These are phyloP conservation scores for Microcera coccophila DNA, from an alignment of 2,329 filamentous ascomycete genomes.

Conservation along the genomic window DNA sequence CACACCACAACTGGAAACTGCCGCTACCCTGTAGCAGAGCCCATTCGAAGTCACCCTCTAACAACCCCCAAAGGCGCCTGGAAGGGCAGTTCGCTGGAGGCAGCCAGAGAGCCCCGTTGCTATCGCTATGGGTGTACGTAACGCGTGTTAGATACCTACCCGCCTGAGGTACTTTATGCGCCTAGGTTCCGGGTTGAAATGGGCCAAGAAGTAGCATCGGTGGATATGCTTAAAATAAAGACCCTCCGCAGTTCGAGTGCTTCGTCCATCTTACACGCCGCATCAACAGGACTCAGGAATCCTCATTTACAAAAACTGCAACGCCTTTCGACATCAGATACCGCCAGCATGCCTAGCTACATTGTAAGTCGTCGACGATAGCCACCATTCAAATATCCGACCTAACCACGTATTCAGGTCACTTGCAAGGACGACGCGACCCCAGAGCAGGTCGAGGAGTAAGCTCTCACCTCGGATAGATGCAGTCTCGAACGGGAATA, in stretches of 20 bases:
- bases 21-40: conserved; percentile 19
- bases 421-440: conserved; percentile 71
- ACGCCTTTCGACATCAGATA: conserved; percentile 6
- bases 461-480: conserved; percentile 26
- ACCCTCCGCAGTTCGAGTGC: conserved; percentile 13
- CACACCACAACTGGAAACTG: conserved; percentile 2
- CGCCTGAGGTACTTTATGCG: not conserved
- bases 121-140: not conserved
- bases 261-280: conserved; percentile 12
- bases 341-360: conserved; percentile 51
- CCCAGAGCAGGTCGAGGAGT: conserved; percentile 65
- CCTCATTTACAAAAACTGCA: conserved; percentile 7
- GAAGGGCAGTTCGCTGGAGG: conserved; percentile 2
- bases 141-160: no score
- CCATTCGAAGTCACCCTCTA: not conserved
- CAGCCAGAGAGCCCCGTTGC: not conserved
- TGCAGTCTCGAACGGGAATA: not conserved
- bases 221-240: conserved; percentile 25
- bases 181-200: no score
- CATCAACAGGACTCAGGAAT: conserved; percentile 6
- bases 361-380: conserved; percentile 41
- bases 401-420: conserved; percentile 52
- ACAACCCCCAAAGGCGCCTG: not conserved
- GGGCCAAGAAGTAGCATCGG: conserved; percentile 7
- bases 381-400: not conserved